Evolutionary conservation across 1,284 basidiomycete genomes (phyloP).

Genomic region (Phylloporus sp.): DNA sequence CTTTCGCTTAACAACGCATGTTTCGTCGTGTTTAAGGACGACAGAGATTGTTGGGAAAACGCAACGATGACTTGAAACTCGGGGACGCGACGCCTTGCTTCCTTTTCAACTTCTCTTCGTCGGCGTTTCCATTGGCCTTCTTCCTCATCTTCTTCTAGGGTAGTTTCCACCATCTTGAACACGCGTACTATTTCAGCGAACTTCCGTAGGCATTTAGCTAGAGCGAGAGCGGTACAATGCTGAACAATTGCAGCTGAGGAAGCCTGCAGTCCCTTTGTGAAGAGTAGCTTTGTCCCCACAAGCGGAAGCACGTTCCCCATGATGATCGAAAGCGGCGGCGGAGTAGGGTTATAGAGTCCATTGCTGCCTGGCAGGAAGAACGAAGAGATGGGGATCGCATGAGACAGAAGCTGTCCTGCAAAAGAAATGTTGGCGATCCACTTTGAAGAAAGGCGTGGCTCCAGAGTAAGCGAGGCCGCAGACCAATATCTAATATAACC

Average conservation of each 20-base stretch:
- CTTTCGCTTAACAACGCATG: slow-evolving; percentile 76
- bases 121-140: slow-evolving; percentile 77
- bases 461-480: slow-evolving; percentile 76
- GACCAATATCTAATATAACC: slow-evolving; percentile 73
- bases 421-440: slow-evolving; percentile 92
- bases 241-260: slow-evolving; percentile 75
- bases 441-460: slow-evolving; percentile 86
- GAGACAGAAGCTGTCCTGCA: slow-evolving; percentile 77
- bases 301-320: slow-evolving; percentile 83
- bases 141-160: slow-evolving; percentile 68
- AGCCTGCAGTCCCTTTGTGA: slow-evolving; percentile 83
- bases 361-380: slow-evolving; percentile 58
- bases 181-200: slow-evolving; percentile 61
- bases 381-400: slow-evolving; percentile 72
- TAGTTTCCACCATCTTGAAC: slow-evolving; percentile 59
- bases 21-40: slow-evolving; percentile 35
- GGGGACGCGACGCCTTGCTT: slow-evolving; percentile 80
- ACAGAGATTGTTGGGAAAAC: slow-evolving; percentile 65
- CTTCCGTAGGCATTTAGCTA: slow-evolving; percentile 79
- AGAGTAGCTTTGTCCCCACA: slow-evolving; percentile 68
- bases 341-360: slow-evolving; percentile 64
- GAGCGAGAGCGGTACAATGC: slow-evolving; percentile 79
- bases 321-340: slow-evolving; percentile 74
- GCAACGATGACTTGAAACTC: slow-evolving; percentile 86
- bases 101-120: slow-evolving; percentile 72